Conservation (phyloP, 441 rosid species). For the Euphorbia schlechtendalii region DNA sequence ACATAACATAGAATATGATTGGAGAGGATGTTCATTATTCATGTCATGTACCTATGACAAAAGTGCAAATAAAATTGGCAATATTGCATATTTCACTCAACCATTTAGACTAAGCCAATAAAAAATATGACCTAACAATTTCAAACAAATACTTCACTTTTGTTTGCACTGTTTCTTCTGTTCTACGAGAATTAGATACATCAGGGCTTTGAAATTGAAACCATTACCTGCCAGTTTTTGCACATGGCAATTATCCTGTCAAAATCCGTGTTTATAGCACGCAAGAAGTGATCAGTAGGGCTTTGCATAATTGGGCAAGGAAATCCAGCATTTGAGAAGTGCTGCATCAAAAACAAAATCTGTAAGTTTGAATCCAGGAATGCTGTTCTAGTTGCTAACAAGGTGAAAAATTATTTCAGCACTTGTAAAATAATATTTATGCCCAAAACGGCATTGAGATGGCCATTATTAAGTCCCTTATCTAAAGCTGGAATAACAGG, state of each 20-base stretch:
- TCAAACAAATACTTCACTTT: background rate
- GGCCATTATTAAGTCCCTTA: slow-evolving; percentile 6
- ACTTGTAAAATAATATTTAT: background rate
- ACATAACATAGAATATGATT: background rate
- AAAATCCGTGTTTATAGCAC: slow-evolving; percentile 96
- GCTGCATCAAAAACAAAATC: slow-evolving; percentile 49
- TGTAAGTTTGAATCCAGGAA: slow-evolving; percentile 23
- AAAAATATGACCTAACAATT: background rate
- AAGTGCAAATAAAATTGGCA: background rate
- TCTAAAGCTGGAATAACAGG: slow-evolving; percentile 7
- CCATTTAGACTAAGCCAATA: background rate
- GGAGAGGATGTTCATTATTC: background rate
- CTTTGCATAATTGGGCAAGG: slow-evolving; percentile 99
- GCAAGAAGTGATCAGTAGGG: slow-evolving; percentile 96
- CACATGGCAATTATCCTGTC: slow-evolving; percentile 99
- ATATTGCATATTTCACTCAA: background rate
- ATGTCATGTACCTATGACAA: background rate
- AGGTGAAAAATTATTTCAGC: slow-evolving; percentile 4
- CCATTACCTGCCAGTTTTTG: slow-evolving; percentile 93
- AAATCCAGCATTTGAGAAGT: slow-evolving; percentile 98
- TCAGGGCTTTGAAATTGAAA: slow-evolving; percentile 6
- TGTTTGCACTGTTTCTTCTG: background rate
- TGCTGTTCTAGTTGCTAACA: slow-evolving; percentile 8
- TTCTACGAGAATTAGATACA: background rate
- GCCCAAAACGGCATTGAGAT: background rate